phyloP scores from a whole-genome alignment of 2,329 filamentous ascomycete genomes.

The Aspergillus tamarii region DNA sequence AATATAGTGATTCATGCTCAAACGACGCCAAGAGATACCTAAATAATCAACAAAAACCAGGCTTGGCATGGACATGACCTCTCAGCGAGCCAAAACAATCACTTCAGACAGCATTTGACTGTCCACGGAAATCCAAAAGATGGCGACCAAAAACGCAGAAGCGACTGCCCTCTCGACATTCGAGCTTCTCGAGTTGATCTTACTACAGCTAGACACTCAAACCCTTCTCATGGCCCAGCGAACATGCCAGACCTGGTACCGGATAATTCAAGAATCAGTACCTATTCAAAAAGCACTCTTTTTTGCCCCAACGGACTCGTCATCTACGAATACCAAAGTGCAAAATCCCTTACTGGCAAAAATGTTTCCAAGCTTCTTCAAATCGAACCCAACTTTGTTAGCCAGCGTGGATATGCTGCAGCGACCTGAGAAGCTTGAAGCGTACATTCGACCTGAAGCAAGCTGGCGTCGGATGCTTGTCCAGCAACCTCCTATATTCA shows the following conservation, averaged over 20 bases:
- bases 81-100: not conserved
- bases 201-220: not conserved
- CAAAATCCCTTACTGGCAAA: not conserved
- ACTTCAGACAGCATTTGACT: not conserved
- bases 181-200: not conserved
- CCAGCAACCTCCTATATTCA: conserved; percentile 1
- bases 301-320: not conserved
- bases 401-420: not conserved
- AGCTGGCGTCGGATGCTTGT: conserved; percentile 9
- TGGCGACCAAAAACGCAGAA: not conserved
- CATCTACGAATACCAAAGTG: not conserved
- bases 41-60: not conserved
- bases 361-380: not conserved
- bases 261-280: not conserved
- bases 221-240: not conserved
- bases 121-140: not conserved
- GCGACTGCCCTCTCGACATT: not conserved
- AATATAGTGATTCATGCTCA: too few relatives aligned
- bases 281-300: not conserved
- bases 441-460: not conserved
- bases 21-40: not conserved
- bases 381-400: not conserved
- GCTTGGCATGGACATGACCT: not conserved
- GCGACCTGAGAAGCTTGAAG: not conserved
- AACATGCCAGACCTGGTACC: not conserved